A percentile compares a stretch with the other conserved stretches of the same genome.
Evolutionary conservation across 2,329 filamentous ascomycete genomes (phyloP).

Genomic region (Sporothrix globosa): DNA sequence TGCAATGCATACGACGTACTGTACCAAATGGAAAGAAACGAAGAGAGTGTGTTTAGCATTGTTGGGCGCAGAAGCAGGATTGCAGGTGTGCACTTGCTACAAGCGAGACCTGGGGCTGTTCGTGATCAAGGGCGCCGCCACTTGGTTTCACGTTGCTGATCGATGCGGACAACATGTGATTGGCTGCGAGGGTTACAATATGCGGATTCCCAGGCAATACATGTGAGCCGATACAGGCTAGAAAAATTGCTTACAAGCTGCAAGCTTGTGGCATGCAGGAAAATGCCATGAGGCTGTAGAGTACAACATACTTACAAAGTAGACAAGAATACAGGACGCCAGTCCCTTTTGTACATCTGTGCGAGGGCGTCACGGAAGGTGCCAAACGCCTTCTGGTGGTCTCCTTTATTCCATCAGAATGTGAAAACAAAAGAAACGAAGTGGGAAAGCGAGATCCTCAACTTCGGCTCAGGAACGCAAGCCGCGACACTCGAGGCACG

Average conservation of each 20-base stretch:
- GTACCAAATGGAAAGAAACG: neutral
- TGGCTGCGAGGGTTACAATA: neutral
- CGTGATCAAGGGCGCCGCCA: slow-evolving; percentile 19
- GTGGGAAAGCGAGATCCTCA: slow-evolving; percentile 21
- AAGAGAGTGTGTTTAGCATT: too few species aligned
- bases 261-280: neutral
- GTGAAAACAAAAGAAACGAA: neutral
- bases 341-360: neutral
- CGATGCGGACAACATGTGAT: slow-evolving; percentile 9
- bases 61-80: neutral
- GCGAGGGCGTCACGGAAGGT: neutral
- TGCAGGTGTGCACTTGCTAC: neutral
- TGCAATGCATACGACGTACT: neutral
- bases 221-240: too few species aligned
- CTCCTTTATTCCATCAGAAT: slow-evolving; percentile 23
- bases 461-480: slow-evolving; percentile 29
- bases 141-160: slow-evolving; percentile 30
- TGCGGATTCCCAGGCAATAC: too few species aligned
- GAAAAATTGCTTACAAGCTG: neutral
- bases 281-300: slow-evolving; percentile 7
- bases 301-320: neutral
- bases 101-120: neutral
- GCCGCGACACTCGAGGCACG: slow-evolving; percentile 23
- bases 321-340: neutral
- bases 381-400: neutral